These are phyloP conservation scores for Paspalum vaginatum DNA, from an alignment of 176 grass and related monocot genomes.

Conservation along the genomic window DNA sequence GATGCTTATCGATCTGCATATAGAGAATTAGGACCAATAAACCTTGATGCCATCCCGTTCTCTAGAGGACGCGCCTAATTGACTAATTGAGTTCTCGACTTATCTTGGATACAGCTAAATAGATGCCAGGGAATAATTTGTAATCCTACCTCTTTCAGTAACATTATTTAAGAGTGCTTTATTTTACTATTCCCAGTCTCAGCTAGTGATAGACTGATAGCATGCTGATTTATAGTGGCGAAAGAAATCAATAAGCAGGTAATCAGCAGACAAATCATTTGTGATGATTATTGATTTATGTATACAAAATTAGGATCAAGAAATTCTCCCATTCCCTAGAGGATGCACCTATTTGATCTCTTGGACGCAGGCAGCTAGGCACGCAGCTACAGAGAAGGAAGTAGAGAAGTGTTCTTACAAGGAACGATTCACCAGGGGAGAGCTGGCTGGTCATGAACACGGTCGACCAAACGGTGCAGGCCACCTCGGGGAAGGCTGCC, in stretches of 20 bases:
- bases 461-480: constrained; percentile 88
- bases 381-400: not conserved
- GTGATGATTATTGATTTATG: not conserved
- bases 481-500: constrained; percentile 69
- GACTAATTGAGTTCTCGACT: no score
- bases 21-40: no score
- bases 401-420: constrained; percentile 41
- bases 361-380: not conserved
- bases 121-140: not conserved
- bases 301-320: not conserved
- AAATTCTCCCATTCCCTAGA: not conserved
- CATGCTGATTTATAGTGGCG: not conserved
- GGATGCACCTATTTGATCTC: not conserved
- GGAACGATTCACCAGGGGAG: constrained; percentile 76
- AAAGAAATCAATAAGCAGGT: not conserved
- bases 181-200: not conserved
- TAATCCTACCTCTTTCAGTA: not conserved
- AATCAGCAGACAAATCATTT: not conserved
- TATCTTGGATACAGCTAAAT: not conserved
- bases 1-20: not conserved
- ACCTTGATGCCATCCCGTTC: no score
- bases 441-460: constrained; percentile 88
- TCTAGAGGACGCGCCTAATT: no score
- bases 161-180: not conserved
- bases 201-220: not conserved